Conservation (phyloP, 768 basidiomycete species). For the Roridomyces roridus region DNA sequence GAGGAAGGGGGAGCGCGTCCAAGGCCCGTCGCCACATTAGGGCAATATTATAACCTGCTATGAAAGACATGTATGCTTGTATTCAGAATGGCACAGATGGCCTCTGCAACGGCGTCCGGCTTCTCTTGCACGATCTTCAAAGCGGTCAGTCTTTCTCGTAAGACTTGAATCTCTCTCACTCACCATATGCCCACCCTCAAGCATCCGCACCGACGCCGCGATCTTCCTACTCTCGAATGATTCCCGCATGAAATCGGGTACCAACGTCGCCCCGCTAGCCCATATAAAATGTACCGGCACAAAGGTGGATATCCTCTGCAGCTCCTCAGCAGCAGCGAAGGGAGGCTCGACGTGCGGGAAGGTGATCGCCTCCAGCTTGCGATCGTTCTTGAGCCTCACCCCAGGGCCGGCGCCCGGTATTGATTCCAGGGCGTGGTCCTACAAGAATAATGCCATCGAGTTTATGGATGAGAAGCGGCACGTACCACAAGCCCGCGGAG, state of each 20-base stretch:
- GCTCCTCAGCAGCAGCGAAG: conserved; percentile 3
- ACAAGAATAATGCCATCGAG: background rate
- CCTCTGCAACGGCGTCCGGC: conserved; percentile 32
- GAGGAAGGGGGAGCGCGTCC: no score
- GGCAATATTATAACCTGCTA: no score
- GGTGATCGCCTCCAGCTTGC: conserved; percentile 2
- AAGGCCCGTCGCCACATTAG: no score
- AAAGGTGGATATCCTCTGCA: background rate
- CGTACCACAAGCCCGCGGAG: conserved; percentile 46
- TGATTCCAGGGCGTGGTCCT: conserved; percentile 46
- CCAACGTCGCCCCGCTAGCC: conserved; percentile 5
- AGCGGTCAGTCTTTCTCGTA: background rate
- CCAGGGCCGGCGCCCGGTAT: conserved; percentile 27
- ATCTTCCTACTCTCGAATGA: conserved; percentile 28
- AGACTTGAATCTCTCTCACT: background rate
- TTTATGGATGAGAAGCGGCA: conserved; percentile 2
- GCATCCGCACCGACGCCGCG: conserved; percentile 32
- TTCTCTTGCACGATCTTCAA: conserved; percentile 37
- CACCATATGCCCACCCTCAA: conserved; percentile 37
- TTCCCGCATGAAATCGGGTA: conserved; percentile 33
- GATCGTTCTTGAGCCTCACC: conserved; percentile 14
- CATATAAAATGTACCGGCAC: conserved; percentile 17
- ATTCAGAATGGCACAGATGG: conserved; percentile 30
- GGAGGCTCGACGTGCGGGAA: conserved; percentile 10
- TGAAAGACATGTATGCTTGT: background rate